Base-by-base conservation (phyloP, 148 eudicot genomes). In the Vaccinium darrowii region DNA sequence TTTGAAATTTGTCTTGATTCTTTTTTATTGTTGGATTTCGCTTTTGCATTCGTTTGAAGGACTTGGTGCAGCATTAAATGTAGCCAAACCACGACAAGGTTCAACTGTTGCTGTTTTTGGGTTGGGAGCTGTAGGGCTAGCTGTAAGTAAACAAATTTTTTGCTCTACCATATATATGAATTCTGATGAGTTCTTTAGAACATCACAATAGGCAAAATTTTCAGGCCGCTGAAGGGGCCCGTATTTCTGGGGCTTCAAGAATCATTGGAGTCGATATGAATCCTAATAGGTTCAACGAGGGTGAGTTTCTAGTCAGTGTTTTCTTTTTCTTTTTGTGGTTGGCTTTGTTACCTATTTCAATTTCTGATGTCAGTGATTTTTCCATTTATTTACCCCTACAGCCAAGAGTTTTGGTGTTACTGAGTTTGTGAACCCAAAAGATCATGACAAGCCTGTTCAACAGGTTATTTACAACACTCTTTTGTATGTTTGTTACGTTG, bases 71-170 rank as follows among this genome's bases (percentile, higher is more conserved):
- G 10, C 82, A 79, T 82, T 94, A 88, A 94, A 93, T 92, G 98
- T 93, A 79, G 98, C 98, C 8, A 94, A 92, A 83, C 98, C 98
- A 13, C 84, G 81, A 58, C 92, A 90, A 89, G 98, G 98, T 8
- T 92, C 92, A 1, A 90, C 94, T 2, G 95, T 94, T 33, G 95
- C 94, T 73, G 56, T 94, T 60, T 94, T 94, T 21, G 39, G 39
- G 39, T 36, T 33, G 36, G 36, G 36, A 33, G 36, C 36, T 33
- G 36, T 33, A 33, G 36, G 98, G 98, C 93, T 94, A 54, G 95
- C 93, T 50, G 98, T 94, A 81, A 86, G 95, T 88, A 25, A 78
- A 23, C 7, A 7, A 4, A 1, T 21, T 80, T 33, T 21, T 57
- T 18, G 19, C 21, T 80, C 4, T 49, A 33, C 25, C 19, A 56